Percentiles rank a stretch among this genome's conserved stretches.
Conservation (phyloP, 306 rosid genomes). For the Corylus americana region DNA sequence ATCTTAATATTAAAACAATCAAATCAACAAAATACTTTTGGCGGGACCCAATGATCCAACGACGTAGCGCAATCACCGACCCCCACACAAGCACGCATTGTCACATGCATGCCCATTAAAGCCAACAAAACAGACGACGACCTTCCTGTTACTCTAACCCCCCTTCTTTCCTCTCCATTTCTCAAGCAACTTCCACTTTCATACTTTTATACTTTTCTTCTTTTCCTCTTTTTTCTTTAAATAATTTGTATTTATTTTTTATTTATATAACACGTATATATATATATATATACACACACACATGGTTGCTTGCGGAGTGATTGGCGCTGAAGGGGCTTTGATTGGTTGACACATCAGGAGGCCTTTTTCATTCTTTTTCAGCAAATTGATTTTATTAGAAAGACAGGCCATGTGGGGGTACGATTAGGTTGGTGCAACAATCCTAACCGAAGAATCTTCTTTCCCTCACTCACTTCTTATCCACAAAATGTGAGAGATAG, state of each 20-base stretch:
- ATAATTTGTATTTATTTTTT: background rate
- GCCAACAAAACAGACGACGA: background rate
- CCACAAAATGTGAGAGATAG: background rate
- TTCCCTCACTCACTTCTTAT: background rate
- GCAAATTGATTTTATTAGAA: background rate
- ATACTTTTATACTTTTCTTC: background rate
- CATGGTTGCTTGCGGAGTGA: conserved; percentile 29
- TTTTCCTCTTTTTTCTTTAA: background rate
- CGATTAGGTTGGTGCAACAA: conserved; percentile 29
- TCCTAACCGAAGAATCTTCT: conserved; percentile 11
- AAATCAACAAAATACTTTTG: background rate
- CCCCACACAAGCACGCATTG: background rate
- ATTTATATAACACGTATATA: too few species aligned
- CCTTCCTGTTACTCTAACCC: too few species aligned
- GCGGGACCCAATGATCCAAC: background rate
- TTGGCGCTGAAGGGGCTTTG: conserved; percentile 12
- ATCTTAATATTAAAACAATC: background rate
- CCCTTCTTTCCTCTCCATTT: background rate
- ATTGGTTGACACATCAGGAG: background rate
- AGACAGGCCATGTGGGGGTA: conserved; percentile 23
- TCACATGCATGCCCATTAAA: background rate
- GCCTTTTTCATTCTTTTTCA: background rate
- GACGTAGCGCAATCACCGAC: background rate
- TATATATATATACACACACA: too few species aligned
- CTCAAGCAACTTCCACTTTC: background rate